These are phyloP conservation scores for Hypomontagnella submonticulosa DNA, from an alignment of 495 filamentous ascomycete genomes.

Conservation along the genomic window DNA sequence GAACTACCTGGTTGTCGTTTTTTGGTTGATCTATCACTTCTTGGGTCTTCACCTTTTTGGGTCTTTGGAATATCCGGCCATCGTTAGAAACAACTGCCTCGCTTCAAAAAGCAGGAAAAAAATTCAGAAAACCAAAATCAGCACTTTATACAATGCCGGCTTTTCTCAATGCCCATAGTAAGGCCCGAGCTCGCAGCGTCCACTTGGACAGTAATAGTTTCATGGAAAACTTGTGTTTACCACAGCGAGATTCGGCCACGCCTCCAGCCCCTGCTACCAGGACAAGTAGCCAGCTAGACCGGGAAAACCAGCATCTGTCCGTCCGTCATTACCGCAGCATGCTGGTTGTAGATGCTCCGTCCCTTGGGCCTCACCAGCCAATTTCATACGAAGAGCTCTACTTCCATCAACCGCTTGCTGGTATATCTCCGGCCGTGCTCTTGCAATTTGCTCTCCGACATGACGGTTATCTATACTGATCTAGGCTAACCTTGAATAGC, in stretches of 20 bases:
- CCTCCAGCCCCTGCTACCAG: conserved; percentile 42
- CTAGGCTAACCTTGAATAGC: conserved; percentile 55
- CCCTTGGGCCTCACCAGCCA: conserved; percentile 57
- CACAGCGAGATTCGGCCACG: conserved; percentile 36
- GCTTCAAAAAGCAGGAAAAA: conserved; percentile 41
- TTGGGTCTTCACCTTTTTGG: conserved; percentile 51
- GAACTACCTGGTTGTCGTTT: conserved; percentile 26
- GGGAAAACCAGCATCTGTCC: conserved; percentile 48
- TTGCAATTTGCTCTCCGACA: conserved; percentile 39
- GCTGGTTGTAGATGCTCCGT: conserved; percentile 59
- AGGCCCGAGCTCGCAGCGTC: conserved; percentile 57
- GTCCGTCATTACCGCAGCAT: conserved; percentile 61
- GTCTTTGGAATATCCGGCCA: conserved; percentile 52
- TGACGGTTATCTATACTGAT: conserved; percentile 2
- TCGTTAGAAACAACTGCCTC: conserved; percentile 45
- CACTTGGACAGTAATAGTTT: conserved; percentile 55
- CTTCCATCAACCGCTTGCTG: conserved; percentile 43
- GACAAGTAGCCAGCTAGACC: conserved; percentile 52
- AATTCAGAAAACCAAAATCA: conserved; percentile 19
- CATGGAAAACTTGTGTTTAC: conserved; percentile 41
- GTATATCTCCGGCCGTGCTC: conserved; percentile 50
- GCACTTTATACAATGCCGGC: conserved; percentile 49
- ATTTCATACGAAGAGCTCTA: conserved; percentile 62
- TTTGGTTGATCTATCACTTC: conserved; percentile 53
- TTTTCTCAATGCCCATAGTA: conserved; percentile 56